A percentile compares a stretch with the other conserved stretches of the same genome.
Evolutionary conservation across 371 early-diverging fungal genomes (phyloP).

Genomic region (Vairimorpha necatrix): DNA sequence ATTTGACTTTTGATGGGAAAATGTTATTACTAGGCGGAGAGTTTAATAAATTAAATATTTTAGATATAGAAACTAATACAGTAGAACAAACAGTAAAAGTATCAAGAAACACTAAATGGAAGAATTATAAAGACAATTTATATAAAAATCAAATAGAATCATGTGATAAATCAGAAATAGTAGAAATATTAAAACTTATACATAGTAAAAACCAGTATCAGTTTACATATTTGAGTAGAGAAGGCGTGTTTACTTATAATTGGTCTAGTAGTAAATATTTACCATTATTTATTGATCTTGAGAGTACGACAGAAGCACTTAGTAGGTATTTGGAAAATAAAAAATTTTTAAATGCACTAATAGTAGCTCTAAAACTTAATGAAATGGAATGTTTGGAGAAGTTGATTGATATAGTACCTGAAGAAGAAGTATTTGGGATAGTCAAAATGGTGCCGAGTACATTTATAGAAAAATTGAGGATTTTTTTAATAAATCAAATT

Average conservation of each 20-base stretch:
- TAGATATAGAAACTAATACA: slow-evolving; percentile 11
- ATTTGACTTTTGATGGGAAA: slow-evolving; percentile 29
- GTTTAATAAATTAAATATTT: slow-evolving; percentile 41
- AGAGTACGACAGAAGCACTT: slow-evolving; percentile 29
- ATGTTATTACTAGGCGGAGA: slow-evolving; percentile 44
- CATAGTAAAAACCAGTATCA: slow-evolving; percentile 23
- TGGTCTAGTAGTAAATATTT: slow-evolving; percentile 11
- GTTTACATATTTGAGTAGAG: slow-evolving; percentile 34
- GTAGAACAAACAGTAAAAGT: slow-evolving; percentile 36
- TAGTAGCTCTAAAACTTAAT: slow-evolving; percentile 18
- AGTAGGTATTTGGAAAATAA: slow-evolving; percentile 14
- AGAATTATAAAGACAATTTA: slow-evolving; percentile 49
- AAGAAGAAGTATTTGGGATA: slow-evolving; percentile 1
- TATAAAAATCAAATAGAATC: slow-evolving; percentile 18
- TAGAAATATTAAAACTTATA: slow-evolving; percentile 39
- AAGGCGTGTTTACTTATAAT: slow-evolving; percentile 46
- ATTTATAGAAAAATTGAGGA: slow-evolving; percentile 6
- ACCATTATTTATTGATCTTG: slow-evolving; percentile 28
- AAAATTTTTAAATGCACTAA: slow-evolving; percentile 31
- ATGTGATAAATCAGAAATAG: slow-evolving; percentile 44
- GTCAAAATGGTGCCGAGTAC: slow-evolving; percentile 17
- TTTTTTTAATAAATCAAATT: background rate
- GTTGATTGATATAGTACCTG: slow-evolving; percentile 12
- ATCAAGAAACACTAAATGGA: slow-evolving; percentile 45
- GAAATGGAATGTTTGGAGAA: slow-evolving; percentile 9